Percentiles rank a stretch among this genome's conserved stretches.
phyloP scores from a whole-genome alignment of 2,329 filamentous ascomycete genomes.

The Xylariaceae sp. region DNA sequence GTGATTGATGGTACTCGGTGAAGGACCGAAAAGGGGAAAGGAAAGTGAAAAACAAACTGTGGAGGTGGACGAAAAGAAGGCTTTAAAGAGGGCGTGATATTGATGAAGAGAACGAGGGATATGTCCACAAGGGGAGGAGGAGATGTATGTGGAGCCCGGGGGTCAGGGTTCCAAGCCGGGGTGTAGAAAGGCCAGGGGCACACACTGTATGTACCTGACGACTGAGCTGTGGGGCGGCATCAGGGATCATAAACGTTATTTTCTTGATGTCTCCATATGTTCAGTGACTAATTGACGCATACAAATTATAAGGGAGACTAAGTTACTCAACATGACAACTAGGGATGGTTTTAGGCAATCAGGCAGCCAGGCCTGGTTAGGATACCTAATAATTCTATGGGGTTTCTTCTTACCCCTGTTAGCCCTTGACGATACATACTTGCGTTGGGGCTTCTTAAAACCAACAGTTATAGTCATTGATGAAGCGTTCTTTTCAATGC shows the following conservation, averaged over 20 bases:
- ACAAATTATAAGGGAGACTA: no score
- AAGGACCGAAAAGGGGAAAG: conserved; percentile 16
- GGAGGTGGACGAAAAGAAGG: conserved; percentile 11
- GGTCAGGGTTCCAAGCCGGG: not conserved
- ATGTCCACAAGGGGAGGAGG: not conserved
- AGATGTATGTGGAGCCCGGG: not conserved
- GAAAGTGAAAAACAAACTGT: conserved; percentile 20
- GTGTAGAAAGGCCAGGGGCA: not conserved
- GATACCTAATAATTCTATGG: no score
- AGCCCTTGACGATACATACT: no score
- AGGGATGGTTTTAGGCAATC: no score
- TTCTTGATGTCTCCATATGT: no score
- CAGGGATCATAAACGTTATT: no score
- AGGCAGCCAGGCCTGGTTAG: no score
- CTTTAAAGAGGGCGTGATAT: conserved; percentile 13
- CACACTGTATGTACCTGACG: not conserved
- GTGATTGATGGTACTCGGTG: conserved; percentile 20
- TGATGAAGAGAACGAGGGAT: conserved; percentile 9
- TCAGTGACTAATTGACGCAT: no score
- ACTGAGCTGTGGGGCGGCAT: not conserved
- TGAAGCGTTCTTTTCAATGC: not conserved
- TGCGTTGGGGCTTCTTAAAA: no score
- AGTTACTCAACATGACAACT: no score
- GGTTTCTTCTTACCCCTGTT: no score
- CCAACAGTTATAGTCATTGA: no score